phyloP scores from a whole-genome alignment of 2,329 filamentous ascomycete species.

The Passalora sequoiae region DNA sequence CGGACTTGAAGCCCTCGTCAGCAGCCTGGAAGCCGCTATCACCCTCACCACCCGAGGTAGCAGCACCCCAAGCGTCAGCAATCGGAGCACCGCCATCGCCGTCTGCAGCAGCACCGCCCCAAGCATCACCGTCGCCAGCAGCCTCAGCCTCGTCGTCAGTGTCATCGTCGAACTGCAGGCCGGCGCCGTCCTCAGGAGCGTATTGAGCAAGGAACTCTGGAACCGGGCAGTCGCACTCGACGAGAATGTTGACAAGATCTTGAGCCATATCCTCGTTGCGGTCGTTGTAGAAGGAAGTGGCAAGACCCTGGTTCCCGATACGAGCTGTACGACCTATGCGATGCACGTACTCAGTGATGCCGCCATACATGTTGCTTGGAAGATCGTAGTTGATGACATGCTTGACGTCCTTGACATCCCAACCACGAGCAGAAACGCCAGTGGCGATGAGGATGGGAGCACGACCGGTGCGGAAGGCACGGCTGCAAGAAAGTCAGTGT shows the following conservation, averaged over 20 bases:
- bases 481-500: constrained; percentile 38
- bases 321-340: constrained; percentile 93
- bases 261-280: constrained; percentile 66
- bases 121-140: constrained; percentile 15
- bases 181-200: constrained; percentile 53
- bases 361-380: constrained; percentile 68
- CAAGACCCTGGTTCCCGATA: constrained; percentile 79
- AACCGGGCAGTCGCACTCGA: constrained; percentile 72
- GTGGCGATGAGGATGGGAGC: constrained; percentile 81
- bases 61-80: constrained; percentile 19
- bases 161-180: constrained; percentile 51
- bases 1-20: constrained; percentile 20
- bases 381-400: constrained; percentile 94
- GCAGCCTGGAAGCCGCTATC: constrained; percentile 8
- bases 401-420: constrained; percentile 80
- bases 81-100: constrained; percentile 5
- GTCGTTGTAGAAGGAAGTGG: constrained; percentile 84
- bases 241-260: constrained; percentile 70
- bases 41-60: constrained; percentile 6
- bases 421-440: constrained; percentile 77
- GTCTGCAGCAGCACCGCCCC: constrained; percentile 15
- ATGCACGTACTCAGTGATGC: constrained; percentile 89
- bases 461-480: constrained; percentile 70
- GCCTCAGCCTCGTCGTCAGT: constrained; percentile 40
- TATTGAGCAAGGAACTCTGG: constrained; percentile 73